Evolutionary conservation across 2,329 filamentous ascomycete species (phyloP).

Genomic region (Colletotrichum lini): DNA sequence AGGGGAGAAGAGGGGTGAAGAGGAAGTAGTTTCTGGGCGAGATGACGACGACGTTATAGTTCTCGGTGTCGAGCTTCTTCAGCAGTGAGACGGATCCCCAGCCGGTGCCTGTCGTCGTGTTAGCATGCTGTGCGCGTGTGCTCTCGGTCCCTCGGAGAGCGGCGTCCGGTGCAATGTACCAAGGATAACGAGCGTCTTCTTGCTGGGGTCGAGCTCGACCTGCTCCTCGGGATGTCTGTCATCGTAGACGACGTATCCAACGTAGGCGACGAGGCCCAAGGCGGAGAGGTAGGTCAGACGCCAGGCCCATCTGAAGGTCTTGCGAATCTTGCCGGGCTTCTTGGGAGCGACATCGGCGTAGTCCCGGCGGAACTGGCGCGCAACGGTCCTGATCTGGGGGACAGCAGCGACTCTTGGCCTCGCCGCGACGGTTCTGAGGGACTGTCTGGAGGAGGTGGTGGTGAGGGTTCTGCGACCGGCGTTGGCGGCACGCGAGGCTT

Average conservation of each 20-base stretch:
- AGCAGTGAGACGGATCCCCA: conserved; percentile 96
- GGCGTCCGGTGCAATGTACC: conserved; percentile 67
- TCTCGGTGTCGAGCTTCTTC: conserved; percentile 98
- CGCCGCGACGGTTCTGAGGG: conserved; percentile 30
- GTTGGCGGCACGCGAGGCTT: conserved; percentile 47
- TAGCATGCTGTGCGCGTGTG: conserved; percentile 37
- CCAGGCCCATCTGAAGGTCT: conserved; percentile 84
- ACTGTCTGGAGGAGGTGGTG: conserved; percentile 48
- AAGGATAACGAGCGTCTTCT: conserved; percentile 97
- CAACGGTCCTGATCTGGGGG: conserved; percentile 45
- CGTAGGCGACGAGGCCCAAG: conserved; percentile 77
- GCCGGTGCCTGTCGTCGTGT: conserved; percentile 79
- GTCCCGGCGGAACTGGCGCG: conserved; percentile 60
- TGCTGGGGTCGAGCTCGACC: conserved; percentile 82
- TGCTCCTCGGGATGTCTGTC: conserved; percentile 88
- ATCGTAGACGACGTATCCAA: conserved; percentile 86
- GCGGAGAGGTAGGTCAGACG: conserved; percentile 83
- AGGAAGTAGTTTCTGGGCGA: conserved; percentile 99
- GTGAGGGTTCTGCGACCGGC: conserved; percentile 52
- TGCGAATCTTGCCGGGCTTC: conserved; percentile 73
- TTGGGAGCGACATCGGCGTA: conserved; percentile 67
- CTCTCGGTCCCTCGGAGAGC: neutral
- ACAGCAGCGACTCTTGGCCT: conserved; percentile 31
- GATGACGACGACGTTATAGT: conserved; percentile 99
- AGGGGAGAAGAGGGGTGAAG: conserved; percentile 96